Evolutionary conservation across 192 early-diverging fungal genomes (phyloP).

Genomic region (Coemansia furcata): DNA sequence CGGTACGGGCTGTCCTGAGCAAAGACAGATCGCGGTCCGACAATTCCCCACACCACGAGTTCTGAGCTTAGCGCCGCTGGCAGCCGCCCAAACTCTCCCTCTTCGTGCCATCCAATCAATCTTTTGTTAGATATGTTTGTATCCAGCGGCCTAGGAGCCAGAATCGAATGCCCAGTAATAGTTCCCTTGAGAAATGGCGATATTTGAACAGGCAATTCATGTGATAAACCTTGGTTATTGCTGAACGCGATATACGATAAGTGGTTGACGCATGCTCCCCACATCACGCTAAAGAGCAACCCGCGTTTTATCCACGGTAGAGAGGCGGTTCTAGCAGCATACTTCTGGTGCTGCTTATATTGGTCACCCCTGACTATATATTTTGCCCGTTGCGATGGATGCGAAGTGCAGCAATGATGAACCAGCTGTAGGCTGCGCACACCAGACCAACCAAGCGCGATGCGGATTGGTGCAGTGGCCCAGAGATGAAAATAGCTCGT

Average conservation of each 20-base stretch:
- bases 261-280: slow-evolving; percentile 49
- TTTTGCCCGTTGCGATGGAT: not conserved
- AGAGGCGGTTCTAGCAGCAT: not conserved
- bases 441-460: slow-evolving; percentile 46
- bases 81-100: slow-evolving; percentile 41
- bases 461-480: slow-evolving; percentile 45
- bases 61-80: slow-evolving; percentile 50
- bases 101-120: slow-evolving; percentile 46
- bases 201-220: not conserved
- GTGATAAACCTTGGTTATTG: slow-evolving; percentile 10
- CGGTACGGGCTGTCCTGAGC: slow-evolving; percentile 35
- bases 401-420: slow-evolving; percentile 20
- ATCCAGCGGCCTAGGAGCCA: not conserved
- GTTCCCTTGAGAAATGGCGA: not conserved
- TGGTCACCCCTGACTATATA: not conserved
- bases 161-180: not conserved
- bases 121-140: not conserved
- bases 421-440: slow-evolving; percentile 48
- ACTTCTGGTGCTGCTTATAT: not conserved
- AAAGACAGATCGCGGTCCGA: slow-evolving; percentile 41
- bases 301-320: slow-evolving; percentile 49
- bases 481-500: slow-evolving; percentile 51
- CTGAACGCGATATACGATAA: slow-evolving; percentile 24
- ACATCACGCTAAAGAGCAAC: slow-evolving; percentile 35
- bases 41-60: slow-evolving; percentile 50